Evolutionary conservation across 768 basidiomycete genomes (phyloP).

Genomic region (Xerocomellus intermedius): DNA sequence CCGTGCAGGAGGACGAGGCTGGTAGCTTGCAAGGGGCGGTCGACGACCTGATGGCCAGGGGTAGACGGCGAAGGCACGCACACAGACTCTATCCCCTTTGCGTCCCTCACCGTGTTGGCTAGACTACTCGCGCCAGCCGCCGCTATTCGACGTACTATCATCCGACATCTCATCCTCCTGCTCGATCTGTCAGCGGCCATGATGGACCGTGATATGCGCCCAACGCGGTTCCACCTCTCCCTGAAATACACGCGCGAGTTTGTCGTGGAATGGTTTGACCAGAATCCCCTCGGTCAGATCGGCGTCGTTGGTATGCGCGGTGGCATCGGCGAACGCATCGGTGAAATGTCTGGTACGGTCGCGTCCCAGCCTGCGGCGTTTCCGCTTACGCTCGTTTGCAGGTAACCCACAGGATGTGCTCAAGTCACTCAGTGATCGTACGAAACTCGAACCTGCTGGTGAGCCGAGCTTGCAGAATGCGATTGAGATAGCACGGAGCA

Average conservation of each 20-base stretch:
- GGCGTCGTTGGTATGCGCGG: conserved; percentile 92
- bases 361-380: not conserved
- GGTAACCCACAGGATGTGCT: conserved; percentile 98
- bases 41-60: conserved; percentile 83
- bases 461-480: conserved; percentile 97
- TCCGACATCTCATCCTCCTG: conserved; percentile 91
- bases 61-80: conserved; percentile 74
- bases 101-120: conserved; percentile 6
- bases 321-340: conserved; percentile 85
- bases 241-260: conserved; percentile 91
- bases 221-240: conserved; percentile 88
- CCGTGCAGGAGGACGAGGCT: conserved; percentile 91
- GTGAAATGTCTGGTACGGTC: conserved; percentile 85
- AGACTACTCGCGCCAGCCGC: conserved; percentile 80
- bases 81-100: not conserved
- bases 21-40: conserved; percentile 91
- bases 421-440: conserved; percentile 77
- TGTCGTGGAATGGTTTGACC: conserved; percentile 97
- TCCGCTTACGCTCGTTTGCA: conserved; percentile 30
- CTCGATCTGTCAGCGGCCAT: conserved; percentile 90
- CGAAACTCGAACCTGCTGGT: conserved; percentile 84
- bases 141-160: conserved; percentile 92
- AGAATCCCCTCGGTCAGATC: conserved; percentile 97
- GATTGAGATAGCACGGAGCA: conserved; percentile 93
- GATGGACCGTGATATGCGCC: conserved; percentile 95